These are phyloP conservation scores for Magnaporthiopsis incrustans DNA, from an alignment of 2,329 filamentous ascomycete species.

Conservation along the genomic window DNA sequence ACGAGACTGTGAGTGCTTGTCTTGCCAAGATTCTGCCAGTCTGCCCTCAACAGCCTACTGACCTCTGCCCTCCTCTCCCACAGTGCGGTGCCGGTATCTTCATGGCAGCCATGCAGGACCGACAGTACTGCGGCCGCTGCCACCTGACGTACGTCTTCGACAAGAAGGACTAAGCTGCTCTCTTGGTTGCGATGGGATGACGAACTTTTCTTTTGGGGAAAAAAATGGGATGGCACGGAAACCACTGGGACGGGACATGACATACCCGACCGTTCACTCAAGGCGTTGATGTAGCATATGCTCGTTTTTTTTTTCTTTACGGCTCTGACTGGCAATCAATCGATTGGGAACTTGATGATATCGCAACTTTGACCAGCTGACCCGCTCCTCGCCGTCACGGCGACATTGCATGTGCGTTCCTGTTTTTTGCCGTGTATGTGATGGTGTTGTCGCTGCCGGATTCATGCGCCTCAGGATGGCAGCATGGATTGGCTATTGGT, in stretches of 20 bases:
- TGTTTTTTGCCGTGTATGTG: neutral
- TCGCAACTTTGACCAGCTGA: neutral
- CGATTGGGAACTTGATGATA: conserved; percentile 7
- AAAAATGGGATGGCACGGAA: conserved; percentile 12
- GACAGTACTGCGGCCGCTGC: conserved; percentile 86
- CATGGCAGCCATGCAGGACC: conserved; percentile 99
- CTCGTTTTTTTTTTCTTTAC: conserved; percentile 11
- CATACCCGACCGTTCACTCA: conserved; percentile 19
- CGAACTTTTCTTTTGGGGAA: conserved; percentile 10
- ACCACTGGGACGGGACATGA: conserved; percentile 15
- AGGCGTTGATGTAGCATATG: conserved; percentile 27
- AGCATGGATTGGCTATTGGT: neutral
- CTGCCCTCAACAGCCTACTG: neutral
- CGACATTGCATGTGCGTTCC: neutral
- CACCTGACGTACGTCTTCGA: conserved; percentile 68
- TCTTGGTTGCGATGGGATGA: conserved; percentile 3
- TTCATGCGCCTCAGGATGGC: neutral
- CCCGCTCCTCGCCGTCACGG: neutral
- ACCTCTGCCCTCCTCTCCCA: neutral
- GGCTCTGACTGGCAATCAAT: conserved; percentile 8
- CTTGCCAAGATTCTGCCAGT: too few relatives aligned
- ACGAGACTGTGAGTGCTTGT: conserved; percentile 61
- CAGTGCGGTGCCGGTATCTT: conserved; percentile 99
- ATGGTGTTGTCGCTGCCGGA: neutral
- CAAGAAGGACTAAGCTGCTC: conserved; percentile 44